Evolutionary conservation across 164 flowering plant genomes (phyloP).

Genomic region (Magnolia officinalis): DNA sequence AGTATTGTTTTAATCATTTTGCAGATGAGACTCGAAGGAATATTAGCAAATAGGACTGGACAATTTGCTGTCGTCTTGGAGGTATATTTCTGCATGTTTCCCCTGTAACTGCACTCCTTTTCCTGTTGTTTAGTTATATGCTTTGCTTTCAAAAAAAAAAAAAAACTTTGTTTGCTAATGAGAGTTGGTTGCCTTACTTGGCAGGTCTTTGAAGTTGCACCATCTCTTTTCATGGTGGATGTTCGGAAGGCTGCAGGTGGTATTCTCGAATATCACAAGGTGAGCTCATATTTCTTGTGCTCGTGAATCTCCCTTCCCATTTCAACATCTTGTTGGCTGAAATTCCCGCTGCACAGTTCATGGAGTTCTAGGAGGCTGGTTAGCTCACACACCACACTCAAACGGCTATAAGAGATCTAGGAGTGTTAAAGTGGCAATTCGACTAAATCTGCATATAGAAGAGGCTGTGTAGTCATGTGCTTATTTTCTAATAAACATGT

Average conservation of each 20-base stretch:
- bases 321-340: neutral
- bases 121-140: no score
- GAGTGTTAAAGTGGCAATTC: no score
- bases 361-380: no score
- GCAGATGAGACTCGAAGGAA: constrained; percentile 93
- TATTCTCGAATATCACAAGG: constrained; percentile 97
- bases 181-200: neutral
- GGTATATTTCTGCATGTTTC: constrained; percentile 35
- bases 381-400: no score
- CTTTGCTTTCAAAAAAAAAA: no score
- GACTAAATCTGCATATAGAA: no score
- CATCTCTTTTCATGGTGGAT: constrained; percentile 93
- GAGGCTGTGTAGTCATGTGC: no score
- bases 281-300: constrained; percentile 12
- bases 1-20: neutral
- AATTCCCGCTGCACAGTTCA: no score
- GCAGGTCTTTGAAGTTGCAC: constrained; percentile 90
- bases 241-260: constrained; percentile 96
- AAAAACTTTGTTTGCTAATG: no score
- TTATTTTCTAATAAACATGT: no score
- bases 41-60: constrained; percentile 55
- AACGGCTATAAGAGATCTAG: no score
- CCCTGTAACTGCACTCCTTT: no score
- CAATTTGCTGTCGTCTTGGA: constrained; percentile 85
- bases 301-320: neutral